Evolutionary conservation across 192 early-diverging fungal species (phyloP).

Genomic region (Coemansia sp.): DNA sequence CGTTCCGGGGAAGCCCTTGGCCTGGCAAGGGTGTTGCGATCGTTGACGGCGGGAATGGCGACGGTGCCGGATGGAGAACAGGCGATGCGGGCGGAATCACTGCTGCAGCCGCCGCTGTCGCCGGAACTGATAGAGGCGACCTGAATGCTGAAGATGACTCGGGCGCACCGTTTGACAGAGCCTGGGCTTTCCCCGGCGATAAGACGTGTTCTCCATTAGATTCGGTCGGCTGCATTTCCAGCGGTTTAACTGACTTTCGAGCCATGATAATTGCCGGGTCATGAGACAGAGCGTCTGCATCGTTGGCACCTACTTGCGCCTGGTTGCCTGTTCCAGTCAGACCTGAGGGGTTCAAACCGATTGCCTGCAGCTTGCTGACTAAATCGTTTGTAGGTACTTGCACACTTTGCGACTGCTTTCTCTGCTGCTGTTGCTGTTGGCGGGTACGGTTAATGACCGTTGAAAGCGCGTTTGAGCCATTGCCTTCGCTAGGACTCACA

Average conservation of each 20-base stretch:
- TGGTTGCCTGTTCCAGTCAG: constrained; percentile 3
- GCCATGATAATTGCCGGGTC: constrained; percentile 47
- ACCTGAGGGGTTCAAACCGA: constrained; percentile 27
- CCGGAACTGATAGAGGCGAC: constrained; percentile 32
- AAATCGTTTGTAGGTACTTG: constrained; percentile 9
- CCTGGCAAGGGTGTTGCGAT: constrained; percentile 46
- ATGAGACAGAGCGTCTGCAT: constrained; percentile 11
- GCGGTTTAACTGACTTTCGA: constrained; percentile 40
- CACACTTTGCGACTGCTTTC: constrained; percentile 11
- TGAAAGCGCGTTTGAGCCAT: constrained; percentile 15
- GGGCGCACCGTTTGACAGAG: neutral
- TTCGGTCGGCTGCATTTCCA: constrained; percentile 9
- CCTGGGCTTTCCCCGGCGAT: neutral
- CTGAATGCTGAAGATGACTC: constrained; percentile 21
- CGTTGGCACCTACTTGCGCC: constrained; percentile 1
- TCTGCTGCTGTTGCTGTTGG: constrained; percentile 30
- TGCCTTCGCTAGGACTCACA: constrained; percentile 5
- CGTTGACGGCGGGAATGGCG: constrained; percentile 48
- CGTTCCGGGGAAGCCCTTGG: constrained; percentile 12
- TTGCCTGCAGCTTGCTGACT: constrained; percentile 45
- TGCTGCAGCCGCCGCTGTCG: constrained; percentile 6
- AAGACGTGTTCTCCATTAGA: neutral
- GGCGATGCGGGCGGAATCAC: constrained; percentile 23
- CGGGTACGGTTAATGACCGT: constrained; percentile 30
- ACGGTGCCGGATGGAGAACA: constrained; percentile 33